Evolutionary conservation across 441 rosid species (phyloP).

Genomic region (Gossypium lobatum): DNA sequence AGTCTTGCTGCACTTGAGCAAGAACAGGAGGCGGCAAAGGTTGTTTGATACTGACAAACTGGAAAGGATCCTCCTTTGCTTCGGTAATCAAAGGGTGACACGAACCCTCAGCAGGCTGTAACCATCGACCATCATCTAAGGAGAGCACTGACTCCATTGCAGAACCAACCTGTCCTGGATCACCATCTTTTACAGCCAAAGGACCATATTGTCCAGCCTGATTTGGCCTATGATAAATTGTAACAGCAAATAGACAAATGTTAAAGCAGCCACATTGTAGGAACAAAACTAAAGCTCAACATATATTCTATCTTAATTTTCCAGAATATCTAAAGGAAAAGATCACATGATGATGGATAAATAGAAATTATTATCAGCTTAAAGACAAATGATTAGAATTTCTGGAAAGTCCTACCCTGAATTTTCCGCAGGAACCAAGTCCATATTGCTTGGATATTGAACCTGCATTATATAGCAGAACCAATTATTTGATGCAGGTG

Average conservation of each 20-base stretch:
- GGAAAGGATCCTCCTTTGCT: conserved; percentile 71
- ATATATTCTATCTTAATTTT: neutral
- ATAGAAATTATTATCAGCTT: neutral
- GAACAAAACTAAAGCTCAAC: conserved; percentile 7
- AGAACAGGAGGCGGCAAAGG: conserved; percentile 94
- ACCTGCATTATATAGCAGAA: conserved; percentile 47
- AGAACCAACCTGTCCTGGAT: conserved; percentile 36
- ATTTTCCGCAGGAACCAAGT: conserved; percentile 40
- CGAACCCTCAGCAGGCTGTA: conserved; percentile 43
- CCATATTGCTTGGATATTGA: conserved; percentile 75
- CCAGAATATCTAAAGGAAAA: neutral
- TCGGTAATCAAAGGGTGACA: conserved; percentile 43
- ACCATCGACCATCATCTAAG: conserved; percentile 93
- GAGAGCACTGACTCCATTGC: conserved; percentile 82
- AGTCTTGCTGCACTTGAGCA: conserved; percentile 65
- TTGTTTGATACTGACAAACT: conserved; percentile 66
- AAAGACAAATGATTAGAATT: conserved; percentile 7
- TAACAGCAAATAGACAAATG: conserved; percentile 21
- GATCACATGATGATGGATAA: neutral
- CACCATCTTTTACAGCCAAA: conserved; percentile 35
- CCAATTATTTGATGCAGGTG: conserved; percentile 13
- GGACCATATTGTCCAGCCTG: conserved; percentile 36
- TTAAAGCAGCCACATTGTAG: conserved; percentile 22
- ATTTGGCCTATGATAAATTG: conserved; percentile 38
- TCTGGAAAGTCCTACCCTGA: conserved; percentile 33